Conservation (phyloP, 192 early-diverging fungal genomes). For the Podila minutissima region DNA sequence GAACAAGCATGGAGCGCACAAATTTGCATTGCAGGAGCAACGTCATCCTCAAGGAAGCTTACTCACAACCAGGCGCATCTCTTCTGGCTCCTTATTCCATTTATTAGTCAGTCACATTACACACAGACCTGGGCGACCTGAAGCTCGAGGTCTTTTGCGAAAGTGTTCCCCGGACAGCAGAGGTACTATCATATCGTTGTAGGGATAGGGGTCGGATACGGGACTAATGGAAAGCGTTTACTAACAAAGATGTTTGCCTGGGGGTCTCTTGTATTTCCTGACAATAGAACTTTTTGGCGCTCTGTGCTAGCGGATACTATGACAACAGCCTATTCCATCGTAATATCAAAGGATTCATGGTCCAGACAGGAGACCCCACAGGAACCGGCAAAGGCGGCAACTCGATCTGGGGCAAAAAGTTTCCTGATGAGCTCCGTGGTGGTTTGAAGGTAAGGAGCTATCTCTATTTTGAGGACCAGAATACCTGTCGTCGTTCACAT, state of each 20-base stretch:
- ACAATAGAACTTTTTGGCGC: conserved; percentile 90
- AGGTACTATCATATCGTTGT: conserved; percentile 54
- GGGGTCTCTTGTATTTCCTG: neutral
- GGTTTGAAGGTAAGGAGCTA: conserved; percentile 68
- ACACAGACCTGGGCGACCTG: conserved; percentile 93
- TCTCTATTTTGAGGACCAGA: neutral
- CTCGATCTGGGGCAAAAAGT: conserved; percentile 86
- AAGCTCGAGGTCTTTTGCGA: conserved; percentile 96
- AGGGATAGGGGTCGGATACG: no score
- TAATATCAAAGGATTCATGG: conserved; percentile 88
- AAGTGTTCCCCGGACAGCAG: conserved; percentile 80
- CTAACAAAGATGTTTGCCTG: no score
- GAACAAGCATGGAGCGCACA: no score
- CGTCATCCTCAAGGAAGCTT: no score
- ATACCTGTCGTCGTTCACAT: no score
- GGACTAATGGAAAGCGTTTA: neutral
- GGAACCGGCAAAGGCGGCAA: conserved; percentile 88
- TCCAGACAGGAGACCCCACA: conserved; percentile 92
- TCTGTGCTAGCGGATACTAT: conserved; percentile 96
- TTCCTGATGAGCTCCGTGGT: conserved; percentile 83
- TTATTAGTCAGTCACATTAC: conserved; percentile 82
- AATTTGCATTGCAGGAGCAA: neutral
- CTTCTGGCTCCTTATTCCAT: neutral
- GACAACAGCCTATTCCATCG: conserved; percentile 86
- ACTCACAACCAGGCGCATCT: no score